Evolutionary conservation across 2,329 filamentous ascomycete genomes (phyloP), one percentile per base, ranked within the genome.

Genomic region (Trichoderma pleuroti): DNA sequence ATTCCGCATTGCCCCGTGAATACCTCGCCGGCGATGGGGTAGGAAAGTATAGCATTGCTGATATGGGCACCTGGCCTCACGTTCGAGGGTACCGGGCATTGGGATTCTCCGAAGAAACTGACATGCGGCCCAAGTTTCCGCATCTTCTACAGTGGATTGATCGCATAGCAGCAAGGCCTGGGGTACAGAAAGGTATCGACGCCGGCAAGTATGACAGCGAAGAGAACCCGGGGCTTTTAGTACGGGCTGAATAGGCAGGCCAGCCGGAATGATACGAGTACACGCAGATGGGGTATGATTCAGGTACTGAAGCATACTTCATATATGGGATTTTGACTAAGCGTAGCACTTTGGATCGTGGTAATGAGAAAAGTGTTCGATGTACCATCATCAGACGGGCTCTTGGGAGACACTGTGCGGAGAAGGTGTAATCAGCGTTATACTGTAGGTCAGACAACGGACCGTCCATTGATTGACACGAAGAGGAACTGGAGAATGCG

Each of bases 81-180:
- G 54, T 68, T 18, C 52, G 39, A 34, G 39, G n/a, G 5, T 60
- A 60, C 36, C 34, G 24, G 7, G 18, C 36, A 0, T 21, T 42
- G 8, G 65, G 52, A 7, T 68, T 59, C 54, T 32, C 36, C 6
- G 65, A 68, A n/a, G 62, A 65, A 21, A 21, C 24, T 12, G 56
- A 59, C 14, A 60, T 60, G 56, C 46, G 32, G 32, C 49, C 63
- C 18, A 34, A 32, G 16, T 68, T 59, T 32, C 65, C 65, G 18
- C 65, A 68, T 68, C 65, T 68, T 32, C 52, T 68, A n/a, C 26
- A n/a, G 14, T 68, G 65, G 65, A 49, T 68, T 42, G 65, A 60
- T 12, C 39, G 65, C 32, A 60, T 68, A 8, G 52, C 36, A 18
- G 56, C 52, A 8, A 49, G 65, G 30, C 65, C 65, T 26, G 54